Base-by-base conservation (phyloP, 352 stramenopile genomes). In the Phytophthora ohioensis region DNA sequence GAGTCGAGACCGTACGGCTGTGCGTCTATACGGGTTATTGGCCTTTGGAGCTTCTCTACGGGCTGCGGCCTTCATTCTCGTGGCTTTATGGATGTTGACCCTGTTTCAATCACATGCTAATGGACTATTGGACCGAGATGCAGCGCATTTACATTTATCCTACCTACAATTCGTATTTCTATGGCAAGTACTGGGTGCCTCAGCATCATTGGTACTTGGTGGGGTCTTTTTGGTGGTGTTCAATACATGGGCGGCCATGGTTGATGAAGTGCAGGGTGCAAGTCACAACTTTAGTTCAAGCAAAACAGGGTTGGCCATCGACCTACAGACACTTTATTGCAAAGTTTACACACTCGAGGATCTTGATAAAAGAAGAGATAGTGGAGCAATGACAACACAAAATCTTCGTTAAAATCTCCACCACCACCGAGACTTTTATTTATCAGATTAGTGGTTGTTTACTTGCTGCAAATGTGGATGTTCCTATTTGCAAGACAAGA, bases 221-320 rank as follows among this genome's bases (percentile, higher is more conserved):
- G 68, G 76, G 27, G 80, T 88, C 27, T 87, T 91, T 62, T 61
- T 91, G 36, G 54, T 91, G 31, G 73, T 91, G 36, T 87, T 91
- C 59, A 88, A 87, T 52, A 91, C 82, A 41, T 91, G 82, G 80
- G 82, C 82, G 2, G 68, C 76, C 49, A 91, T 91, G 78, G 80
- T 91, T 58, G 82, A 88, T 57, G 75, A 82, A 35, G 82, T 91
- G 21, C 68, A 75, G 38, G 74, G 73, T 11, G 69, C 47, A 7
- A 48, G 39, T 0, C 17, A 21, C 47, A 62, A 30, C 34, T 54
- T 59, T 31, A 47, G 36, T 36, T 55, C 35, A 3, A 8, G 12
- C 15, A 61, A 64, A 41, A 59, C n/a, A 39, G 53, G n/a, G 48
- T 35, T 10, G 52, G 21, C 21, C 21, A 59, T 36, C 54, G 56